A percentile compares a stretch with the other conserved stretches of the same genome.
Conservation (phyloP, 345 rosid genomes). For the Capsella bursapastoris region DNA sequence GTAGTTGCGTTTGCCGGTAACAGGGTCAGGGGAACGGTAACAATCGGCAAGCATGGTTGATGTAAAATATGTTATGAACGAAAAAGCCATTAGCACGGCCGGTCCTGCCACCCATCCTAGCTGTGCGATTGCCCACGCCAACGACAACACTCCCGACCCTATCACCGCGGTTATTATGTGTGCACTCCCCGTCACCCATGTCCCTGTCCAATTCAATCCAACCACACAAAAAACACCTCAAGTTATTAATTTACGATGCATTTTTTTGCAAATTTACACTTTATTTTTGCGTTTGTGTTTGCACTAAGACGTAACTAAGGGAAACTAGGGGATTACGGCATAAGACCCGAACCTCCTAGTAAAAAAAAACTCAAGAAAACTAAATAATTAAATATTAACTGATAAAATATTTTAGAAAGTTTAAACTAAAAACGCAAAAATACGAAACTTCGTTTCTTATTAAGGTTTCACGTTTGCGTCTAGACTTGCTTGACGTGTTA, state of each 20-base stretch:
- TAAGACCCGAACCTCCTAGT: too few relatives aligned
- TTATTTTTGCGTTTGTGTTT: background rate
- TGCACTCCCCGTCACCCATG: constrained; percentile 80
- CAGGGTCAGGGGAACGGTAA: constrained; percentile 75
- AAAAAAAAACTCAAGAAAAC: too few relatives aligned
- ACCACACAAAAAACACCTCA: constrained; percentile 6
- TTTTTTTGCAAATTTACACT: background rate
- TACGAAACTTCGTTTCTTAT: background rate
- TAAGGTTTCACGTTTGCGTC: background rate
- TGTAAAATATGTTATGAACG: constrained; percentile 77
- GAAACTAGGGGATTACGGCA: too few relatives aligned
- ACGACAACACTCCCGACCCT: constrained; percentile 83
- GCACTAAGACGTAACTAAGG: background rate
- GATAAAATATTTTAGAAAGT: background rate
- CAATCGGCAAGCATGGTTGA: constrained; percentile 79
- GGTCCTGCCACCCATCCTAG: constrained; percentile 91
- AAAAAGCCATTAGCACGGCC: constrained; percentile 65
- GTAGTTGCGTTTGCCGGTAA: constrained; percentile 76
- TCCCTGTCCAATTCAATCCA: constrained; percentile 51
- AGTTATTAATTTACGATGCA: background rate
- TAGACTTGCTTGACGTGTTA: background rate
- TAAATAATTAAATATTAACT: background rate
- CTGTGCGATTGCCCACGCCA: constrained; percentile 92
- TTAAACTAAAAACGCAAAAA: background rate
- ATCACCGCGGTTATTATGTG: constrained; percentile 95